Conservation (phyloP, 1,284 basidiomycete genomes). For the Ganoderma boninense region DNA sequence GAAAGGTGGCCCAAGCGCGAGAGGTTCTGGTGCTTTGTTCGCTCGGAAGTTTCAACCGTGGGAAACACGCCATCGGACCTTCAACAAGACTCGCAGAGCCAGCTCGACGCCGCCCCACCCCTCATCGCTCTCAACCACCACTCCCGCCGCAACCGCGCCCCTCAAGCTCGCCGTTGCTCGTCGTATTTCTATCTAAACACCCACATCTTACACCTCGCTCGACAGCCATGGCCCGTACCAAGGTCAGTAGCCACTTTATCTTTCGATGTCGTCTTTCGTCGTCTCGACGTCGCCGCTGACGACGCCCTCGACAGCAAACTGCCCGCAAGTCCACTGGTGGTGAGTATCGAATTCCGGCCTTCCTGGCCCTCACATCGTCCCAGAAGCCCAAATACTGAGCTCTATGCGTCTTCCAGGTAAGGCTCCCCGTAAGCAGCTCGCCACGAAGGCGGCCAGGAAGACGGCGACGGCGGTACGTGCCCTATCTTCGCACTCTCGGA, state of each 20-base stretch:
- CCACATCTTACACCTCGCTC: slow-evolving; percentile 37
- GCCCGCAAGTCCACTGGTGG: slow-evolving; percentile 87
- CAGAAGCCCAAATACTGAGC: slow-evolving; percentile 27
- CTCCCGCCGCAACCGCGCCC: slow-evolving; percentile 43
- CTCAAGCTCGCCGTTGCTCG: slow-evolving; percentile 31
- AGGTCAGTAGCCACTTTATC: slow-evolving; percentile 53
- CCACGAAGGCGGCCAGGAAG: slow-evolving; percentile 91
- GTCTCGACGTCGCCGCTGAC: slow-evolving; percentile 43
- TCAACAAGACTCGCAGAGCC: slow-evolving; percentile 38
- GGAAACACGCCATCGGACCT: slow-evolving; percentile 43
- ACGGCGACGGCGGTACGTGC: slow-evolving; percentile 71
- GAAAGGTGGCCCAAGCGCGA: slow-evolving; percentile 37
- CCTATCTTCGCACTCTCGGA: slow-evolving; percentile 24
- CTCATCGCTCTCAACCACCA: slow-evolving; percentile 49
- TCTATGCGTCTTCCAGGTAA: slow-evolving; percentile 60
- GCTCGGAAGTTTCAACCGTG: slow-evolving; percentile 40
- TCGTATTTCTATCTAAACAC: slow-evolving; percentile 35
- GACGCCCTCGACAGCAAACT: slow-evolving; percentile 66
- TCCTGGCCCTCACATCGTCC: slow-evolving; percentile 28
- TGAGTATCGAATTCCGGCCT: slow-evolving; percentile 43
- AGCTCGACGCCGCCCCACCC: slow-evolving; percentile 35
- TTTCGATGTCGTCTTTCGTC: slow-evolving; percentile 31
- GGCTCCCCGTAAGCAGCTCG: slow-evolving; percentile 90
- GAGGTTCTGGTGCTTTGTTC: slow-evolving; percentile 34
- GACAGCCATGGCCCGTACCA: slow-evolving; percentile 74